These are phyloP conservation scores for Pythium brachiatum DNA, from an alignment of 352 stramenopile species.

Conservation along the genomic window DNA sequence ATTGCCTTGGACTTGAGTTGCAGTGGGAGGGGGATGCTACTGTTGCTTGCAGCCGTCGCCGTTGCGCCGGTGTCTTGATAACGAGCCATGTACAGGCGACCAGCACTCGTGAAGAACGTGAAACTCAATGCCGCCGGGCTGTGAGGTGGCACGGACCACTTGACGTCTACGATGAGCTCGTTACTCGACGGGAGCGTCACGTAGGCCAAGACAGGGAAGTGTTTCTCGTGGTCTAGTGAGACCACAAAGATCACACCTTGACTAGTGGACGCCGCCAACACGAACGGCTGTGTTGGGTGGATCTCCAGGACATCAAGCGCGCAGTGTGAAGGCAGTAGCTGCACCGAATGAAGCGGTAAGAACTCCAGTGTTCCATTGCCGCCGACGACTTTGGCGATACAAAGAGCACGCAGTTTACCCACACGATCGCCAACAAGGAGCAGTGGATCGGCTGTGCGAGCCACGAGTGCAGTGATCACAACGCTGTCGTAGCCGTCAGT, in stretches of 20 bases:
- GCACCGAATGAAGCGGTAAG: constrained; percentile 57
- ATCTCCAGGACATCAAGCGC: constrained; percentile 57
- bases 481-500: constrained; percentile 11
- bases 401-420: constrained; percentile 56
- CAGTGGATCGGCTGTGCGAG: constrained; percentile 49
- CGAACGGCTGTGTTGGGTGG: constrained; percentile 54
- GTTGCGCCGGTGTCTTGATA: constrained; percentile 30
- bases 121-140: constrained; percentile 43
- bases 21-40: constrained; percentile 8
- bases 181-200: constrained; percentile 30
- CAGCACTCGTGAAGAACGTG: constrained; percentile 52
- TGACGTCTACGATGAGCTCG: constrained; percentile 54
- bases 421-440: constrained; percentile 58
- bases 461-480: constrained; percentile 46
- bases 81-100: constrained; percentile 46
- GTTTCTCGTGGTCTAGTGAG: constrained; percentile 67
- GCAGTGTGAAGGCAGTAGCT: constrained; percentile 31
- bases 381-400: constrained; percentile 48
- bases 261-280: constrained; percentile 52
- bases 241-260: constrained; percentile 47
- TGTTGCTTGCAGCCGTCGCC: background rate
- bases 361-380: constrained; percentile 47
- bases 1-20: constrained; percentile 42
- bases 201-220: constrained; percentile 63
- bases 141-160: constrained; percentile 47